A percentile compares a stretch with the other conserved stretches of the same genome.
These are phyloP conservation scores for Trichoderma brevicompactum DNA, from an alignment of 2,329 filamentous ascomycete genomes.

Conservation along the genomic window DNA sequence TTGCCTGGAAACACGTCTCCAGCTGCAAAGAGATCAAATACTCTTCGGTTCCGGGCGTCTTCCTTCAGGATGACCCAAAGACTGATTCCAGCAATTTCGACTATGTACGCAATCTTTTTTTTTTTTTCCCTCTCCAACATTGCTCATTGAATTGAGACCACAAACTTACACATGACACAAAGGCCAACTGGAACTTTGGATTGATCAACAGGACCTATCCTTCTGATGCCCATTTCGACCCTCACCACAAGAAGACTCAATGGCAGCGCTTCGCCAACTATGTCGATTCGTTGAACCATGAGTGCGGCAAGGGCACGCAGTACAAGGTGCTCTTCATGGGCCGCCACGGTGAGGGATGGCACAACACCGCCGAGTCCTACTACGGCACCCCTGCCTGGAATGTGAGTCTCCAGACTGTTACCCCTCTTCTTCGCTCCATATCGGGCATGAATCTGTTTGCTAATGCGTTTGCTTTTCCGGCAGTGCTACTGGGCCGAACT, in stretches of 20 bases:
- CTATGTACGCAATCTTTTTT: conserved; percentile 53
- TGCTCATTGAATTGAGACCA: conserved; percentile 22
- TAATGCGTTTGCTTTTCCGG: conserved; percentile 3
- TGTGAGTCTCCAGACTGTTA: conserved; percentile 45
- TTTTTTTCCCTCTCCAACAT: too few species aligned
- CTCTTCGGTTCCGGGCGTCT: conserved; percentile 64
- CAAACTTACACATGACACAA: neutral
- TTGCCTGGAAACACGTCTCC: conserved; percentile 41
- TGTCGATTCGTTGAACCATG: conserved; percentile 57
- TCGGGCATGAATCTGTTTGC: neutral
- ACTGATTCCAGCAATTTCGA: conserved; percentile 64
- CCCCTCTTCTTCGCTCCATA: neutral
- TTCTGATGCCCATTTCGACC: conserved; percentile 52
- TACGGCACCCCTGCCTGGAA: conserved; percentile 74
- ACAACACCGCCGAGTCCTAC: conserved; percentile 65
- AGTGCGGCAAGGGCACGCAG: conserved; percentile 44
- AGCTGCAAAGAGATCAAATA: conserved; percentile 57
- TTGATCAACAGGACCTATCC: conserved; percentile 66
- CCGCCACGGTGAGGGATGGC: conserved; percentile 70
- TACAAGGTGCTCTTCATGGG: conserved; percentile 72
- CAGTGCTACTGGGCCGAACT: conserved; percentile 68
- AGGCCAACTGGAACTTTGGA: conserved; percentile 67
- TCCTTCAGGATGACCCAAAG: conserved; percentile 63
- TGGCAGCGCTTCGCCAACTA: conserved; percentile 69
- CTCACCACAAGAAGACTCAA: conserved; percentile 53